A percentile compares a stretch with the other conserved stretches of the same genome.
Evolutionary conservation across 2,329 filamentous ascomycete species (phyloP).

Genomic region (Diaporthe humulicola): DNA sequence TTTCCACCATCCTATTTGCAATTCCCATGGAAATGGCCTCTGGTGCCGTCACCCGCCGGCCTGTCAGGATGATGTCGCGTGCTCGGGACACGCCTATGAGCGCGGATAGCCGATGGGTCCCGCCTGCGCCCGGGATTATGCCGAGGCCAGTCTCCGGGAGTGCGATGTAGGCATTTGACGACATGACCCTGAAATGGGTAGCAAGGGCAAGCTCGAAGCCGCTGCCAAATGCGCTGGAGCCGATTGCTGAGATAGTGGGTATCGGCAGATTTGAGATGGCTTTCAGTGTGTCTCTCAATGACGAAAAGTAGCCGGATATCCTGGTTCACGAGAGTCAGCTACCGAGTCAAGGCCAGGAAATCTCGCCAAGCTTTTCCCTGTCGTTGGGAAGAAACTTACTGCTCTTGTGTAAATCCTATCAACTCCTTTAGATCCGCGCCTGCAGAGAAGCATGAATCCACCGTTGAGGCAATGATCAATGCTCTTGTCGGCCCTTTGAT

Average conservation of each 20-base stretch:
- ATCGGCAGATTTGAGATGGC: constrained; percentile 82
- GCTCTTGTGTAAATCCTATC: constrained; percentile 78
- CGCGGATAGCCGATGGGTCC: constrained; percentile 86
- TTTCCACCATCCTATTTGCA: constrained; percentile 89
- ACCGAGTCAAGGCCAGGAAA: neutral
- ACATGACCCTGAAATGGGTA: constrained; percentile 89
- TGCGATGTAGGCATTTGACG: constrained; percentile 81
- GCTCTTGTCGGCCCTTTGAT: constrained; percentile 77
- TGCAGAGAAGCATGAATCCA: constrained; percentile 90
- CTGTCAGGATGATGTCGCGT: constrained; percentile 91
- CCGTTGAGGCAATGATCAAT: constrained; percentile 84
- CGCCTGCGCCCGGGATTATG: constrained; percentile 95
- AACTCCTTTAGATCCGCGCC: constrained; percentile 96
- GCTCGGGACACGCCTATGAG: constrained; percentile 85
- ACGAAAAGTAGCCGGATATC: constrained; percentile 81
- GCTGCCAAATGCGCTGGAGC: constrained; percentile 88
- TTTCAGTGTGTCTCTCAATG: constrained; percentile 82
- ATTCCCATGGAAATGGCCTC: constrained; percentile 95
- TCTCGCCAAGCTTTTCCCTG: no score
- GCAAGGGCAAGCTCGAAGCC: constrained; percentile 92
- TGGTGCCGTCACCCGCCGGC: constrained; percentile 81
- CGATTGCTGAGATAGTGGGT: constrained; percentile 90
- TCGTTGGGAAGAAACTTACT: constrained; percentile 68
- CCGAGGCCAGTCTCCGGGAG: constrained; percentile 93
- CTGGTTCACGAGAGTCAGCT: constrained; percentile 57